These are phyloP conservation scores for Haemoproteus tartakovskyi DNA, from an alignment of 169 alveolate genomes.

Conservation along the genomic window DNA sequence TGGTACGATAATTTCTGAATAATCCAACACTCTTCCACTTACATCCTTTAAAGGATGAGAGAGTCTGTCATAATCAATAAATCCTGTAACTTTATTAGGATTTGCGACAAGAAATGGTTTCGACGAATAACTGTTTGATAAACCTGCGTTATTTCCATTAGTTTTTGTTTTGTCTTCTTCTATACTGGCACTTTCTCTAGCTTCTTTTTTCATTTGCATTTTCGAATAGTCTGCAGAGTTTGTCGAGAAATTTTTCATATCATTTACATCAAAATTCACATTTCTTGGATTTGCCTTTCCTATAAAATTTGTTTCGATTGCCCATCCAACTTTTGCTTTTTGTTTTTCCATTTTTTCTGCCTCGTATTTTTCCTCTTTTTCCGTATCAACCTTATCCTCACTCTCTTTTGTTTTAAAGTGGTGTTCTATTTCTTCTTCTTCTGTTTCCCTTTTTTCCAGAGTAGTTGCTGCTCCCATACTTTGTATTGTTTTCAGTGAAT, in stretches of 20 bases:
- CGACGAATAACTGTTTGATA: background rate
- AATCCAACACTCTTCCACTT: constrained; percentile 58
- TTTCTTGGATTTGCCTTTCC: background rate
- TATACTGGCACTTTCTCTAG: background rate
- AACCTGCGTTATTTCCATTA: too few relatives aligned
- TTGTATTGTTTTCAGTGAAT: background rate
- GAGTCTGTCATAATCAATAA: constrained; percentile 63
- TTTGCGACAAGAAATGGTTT: constrained; percentile 62
- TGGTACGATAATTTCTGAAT: constrained; percentile 65
- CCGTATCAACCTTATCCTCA: background rate
- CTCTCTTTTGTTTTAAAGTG: too few relatives aligned
- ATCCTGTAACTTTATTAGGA: constrained; percentile 66
- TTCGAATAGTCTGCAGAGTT: background rate
- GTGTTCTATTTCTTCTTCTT: background rate
- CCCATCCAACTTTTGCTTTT: background rate
- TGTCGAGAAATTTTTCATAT: too few relatives aligned
- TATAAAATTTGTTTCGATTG: background rate
- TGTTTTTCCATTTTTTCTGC: too few relatives aligned
- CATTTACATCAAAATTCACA: too few relatives aligned
- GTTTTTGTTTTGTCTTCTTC: background rate
- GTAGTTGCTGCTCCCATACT: background rate
- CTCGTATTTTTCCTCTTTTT: too few relatives aligned
- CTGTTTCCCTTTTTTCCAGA: background rate
- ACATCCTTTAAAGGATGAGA: constrained; percentile 62
- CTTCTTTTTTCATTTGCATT: too few relatives aligned